phyloP scores from a whole-genome alignment of 2,329 filamentous ascomycete species.

The Emmonsiellopsis sp. region DNA sequence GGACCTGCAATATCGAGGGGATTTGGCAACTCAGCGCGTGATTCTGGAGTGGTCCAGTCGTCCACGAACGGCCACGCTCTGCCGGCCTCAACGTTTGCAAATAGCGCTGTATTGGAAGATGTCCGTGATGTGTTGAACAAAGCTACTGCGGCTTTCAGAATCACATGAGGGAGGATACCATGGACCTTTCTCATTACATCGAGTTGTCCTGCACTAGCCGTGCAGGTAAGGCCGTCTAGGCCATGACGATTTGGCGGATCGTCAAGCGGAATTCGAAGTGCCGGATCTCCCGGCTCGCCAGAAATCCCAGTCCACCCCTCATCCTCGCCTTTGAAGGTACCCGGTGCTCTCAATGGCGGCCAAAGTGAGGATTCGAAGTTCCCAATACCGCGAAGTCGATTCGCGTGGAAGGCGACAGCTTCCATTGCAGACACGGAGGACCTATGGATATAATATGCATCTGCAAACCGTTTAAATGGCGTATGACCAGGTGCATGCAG shows the following conservation, averaged over 20 bases:
- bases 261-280: neutral
- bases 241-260: neutral
- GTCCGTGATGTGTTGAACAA: conserved; percentile 7
- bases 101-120: conserved; percentile 4
- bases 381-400: neutral
- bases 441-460: neutral
- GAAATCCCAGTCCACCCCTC: neutral
- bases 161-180: conserved; percentile 1
- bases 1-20: conserved; percentile 1
- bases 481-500: neutral
- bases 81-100: conserved; percentile 5
- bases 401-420: neutral
- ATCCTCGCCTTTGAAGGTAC: neutral
- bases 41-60: neutral
- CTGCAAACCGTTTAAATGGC: neutral
- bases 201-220: conserved; percentile 1
- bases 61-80: conserved; percentile 9
- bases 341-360: neutral
- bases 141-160: conserved; percentile 9
- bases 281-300: neutral
- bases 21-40: neutral
- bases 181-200: neutral
- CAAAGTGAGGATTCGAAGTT: neutral
- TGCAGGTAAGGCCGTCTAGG: conserved; percentile 2
- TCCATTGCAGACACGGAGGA: neutral